Evolutionary conservation across 495 filamentous ascomycete species (phyloP).

Genomic region (Mytilinidion resinicola): DNA sequence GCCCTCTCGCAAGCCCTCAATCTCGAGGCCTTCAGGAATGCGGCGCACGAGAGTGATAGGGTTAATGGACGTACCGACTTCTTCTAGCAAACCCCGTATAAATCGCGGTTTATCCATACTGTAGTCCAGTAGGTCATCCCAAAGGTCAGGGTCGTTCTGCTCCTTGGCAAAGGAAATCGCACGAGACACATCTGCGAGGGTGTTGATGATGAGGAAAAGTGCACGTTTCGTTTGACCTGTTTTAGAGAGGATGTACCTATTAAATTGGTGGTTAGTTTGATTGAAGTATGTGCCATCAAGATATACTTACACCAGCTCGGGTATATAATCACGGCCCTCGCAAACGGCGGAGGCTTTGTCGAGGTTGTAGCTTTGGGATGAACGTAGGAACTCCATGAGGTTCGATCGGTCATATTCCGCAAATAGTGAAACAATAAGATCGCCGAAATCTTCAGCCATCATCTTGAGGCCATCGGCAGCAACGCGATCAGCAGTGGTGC

Average conservation of each 20-base stretch:
- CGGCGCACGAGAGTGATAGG: slow-evolving; percentile 82
- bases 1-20: slow-evolving; percentile 80
- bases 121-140: slow-evolving; percentile 91
- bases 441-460: slow-evolving; percentile 78
- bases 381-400: slow-evolving; percentile 80
- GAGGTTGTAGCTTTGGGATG: slow-evolving; percentile 74
- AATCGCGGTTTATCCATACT: slow-evolving; percentile 94
- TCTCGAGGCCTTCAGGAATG: slow-evolving; percentile 85
- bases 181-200: slow-evolving; percentile 76
- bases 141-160: slow-evolving; percentile 82
- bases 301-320: slow-evolving; percentile 62
- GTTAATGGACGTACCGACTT: slow-evolving; percentile 87
- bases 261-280: neutral
- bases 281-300: neutral
- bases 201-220: slow-evolving; percentile 82
- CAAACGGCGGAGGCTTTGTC: slow-evolving; percentile 75
- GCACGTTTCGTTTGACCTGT: slow-evolving; percentile 88
- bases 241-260: slow-evolving; percentile 75
- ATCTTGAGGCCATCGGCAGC: slow-evolving; percentile 40
- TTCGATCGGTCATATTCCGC: slow-evolving; percentile 72
- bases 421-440: slow-evolving; percentile 78
- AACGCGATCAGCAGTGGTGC: slow-evolving; percentile 33
- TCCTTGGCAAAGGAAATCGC: slow-evolving; percentile 92
- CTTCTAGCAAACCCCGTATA: slow-evolving; percentile 84
- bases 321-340: slow-evolving; percentile 68